Evolutionary conservation across 2,329 filamentous ascomycete genomes (phyloP), one percentile per base, ranked within the genome.

Genomic region (Penicillium corylophilum): DNA sequence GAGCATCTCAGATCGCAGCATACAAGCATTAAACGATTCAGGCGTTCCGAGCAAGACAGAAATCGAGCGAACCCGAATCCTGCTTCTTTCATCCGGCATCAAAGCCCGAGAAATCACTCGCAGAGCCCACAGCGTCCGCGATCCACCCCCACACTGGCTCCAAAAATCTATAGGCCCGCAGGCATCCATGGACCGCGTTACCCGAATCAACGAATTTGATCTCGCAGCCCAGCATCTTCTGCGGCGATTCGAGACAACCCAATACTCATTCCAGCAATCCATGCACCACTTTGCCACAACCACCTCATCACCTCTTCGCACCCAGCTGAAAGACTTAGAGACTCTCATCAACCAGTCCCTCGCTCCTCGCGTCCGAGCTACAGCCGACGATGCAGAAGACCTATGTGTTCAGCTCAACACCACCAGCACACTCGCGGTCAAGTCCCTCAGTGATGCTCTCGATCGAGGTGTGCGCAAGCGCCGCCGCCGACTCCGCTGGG

Each of bases 61-160:
- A 61, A 81, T 95, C 47, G 88, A 88, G 15, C 85, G 90, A n/a
- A 80, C 92, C 2, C 82, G 85, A 51, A 83, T 90, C 0, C 78
- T 95, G 8, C 82, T 96, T 36, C 77, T 95, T 20, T 88, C 86
- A 56, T 90, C 90, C 0, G 92, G 91, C n/a, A 86, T 96, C 65
- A 95, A 95, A 73, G 92, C 93, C 0, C 85, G 85, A 64, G 89
- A 94, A 65, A 89, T 96, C 48, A 79, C 80, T 24, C 81, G 85
- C 4, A 82, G 87, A 42, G 85, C 87, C 4, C 73, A 85, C 40
- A 77, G 78, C 31, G 53, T 67, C 18, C 71, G 71, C 18, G 64
- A 64, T 20, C 63, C 66, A 22, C 69, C 70, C 12, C 66, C 72
- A 5, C 62, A 64, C 2, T 73, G 76, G 45, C 57, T 74, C 39